Evolutionary conservation across 257 asterid species (phyloP).

Genomic region (Orobanche coerulescens): DNA sequence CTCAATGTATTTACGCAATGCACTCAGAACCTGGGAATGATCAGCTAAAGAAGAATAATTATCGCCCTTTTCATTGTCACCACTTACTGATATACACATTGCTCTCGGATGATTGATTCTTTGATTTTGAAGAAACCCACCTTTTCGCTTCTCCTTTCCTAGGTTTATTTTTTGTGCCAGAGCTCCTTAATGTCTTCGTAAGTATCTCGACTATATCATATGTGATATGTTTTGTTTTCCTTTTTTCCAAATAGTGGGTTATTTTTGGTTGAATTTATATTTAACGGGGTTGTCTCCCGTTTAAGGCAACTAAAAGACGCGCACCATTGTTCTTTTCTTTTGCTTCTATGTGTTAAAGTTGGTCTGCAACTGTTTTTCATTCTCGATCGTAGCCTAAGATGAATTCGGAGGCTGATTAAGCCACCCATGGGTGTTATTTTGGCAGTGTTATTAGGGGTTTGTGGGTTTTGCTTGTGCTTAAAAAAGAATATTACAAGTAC

Average conservation of each 20-base stretch:
- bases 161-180: slow-evolving; percentile 15
- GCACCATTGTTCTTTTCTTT: slow-evolving; percentile 3
- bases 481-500: too few relatives aligned
- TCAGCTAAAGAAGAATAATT: slow-evolving; percentile 11
- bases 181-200: slow-evolving; percentile 20
- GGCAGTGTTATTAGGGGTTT: not conserved
- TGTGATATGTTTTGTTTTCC: not conserved
- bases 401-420: slow-evolving; percentile 8
- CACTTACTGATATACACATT: not conserved
- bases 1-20: too few relatives aligned
- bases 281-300: slow-evolving; percentile 19
- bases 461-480: not conserved
- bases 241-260: not conserved
- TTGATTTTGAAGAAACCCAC: slow-evolving; percentile 2
- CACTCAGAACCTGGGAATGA: too few relatives aligned
- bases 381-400: not conserved
- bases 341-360: slow-evolving; percentile 1
- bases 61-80: not conserved
- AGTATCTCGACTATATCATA: slow-evolving; percentile 9
- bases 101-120: slow-evolving; percentile 14
- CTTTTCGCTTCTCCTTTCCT: slow-evolving; percentile 1
- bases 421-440: not conserved
- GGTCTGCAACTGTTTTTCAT: not conserved
- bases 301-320: slow-evolving; percentile 13
- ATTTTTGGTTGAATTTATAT: not conserved